A percentile compares a stretch with the other conserved stretches of the same genome.
Evolutionary conservation across 148 eudicot species (phyloP).

Genomic region (Chenopodium album): DNA sequence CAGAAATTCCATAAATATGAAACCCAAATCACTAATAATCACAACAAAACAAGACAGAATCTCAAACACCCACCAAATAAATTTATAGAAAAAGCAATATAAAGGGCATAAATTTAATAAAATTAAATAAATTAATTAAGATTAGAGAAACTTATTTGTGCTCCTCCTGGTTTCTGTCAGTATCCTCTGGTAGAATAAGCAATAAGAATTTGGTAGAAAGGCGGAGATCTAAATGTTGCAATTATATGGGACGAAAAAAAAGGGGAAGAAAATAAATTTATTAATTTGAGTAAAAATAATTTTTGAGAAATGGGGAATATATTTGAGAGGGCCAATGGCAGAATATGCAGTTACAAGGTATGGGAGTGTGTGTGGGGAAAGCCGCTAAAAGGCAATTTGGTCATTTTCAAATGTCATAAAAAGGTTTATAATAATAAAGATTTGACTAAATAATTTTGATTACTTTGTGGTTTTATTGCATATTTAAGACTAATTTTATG

Average conservation of each 20-base stretch:
- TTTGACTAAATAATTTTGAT: background rate
- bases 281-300: no score
- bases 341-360: no score
- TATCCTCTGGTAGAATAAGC: background rate
- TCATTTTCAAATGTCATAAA: background rate
- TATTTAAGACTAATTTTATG: no score
- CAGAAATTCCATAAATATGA: background rate
- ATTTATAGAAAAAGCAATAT: background rate
- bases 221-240: slow-evolving; percentile 21
- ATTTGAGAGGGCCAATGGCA: background rate
- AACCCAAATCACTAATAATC: background rate
- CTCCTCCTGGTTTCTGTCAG: background rate
- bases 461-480: no score
- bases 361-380: no score
- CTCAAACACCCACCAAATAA: background rate
- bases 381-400: background rate
- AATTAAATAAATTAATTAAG: background rate
- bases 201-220: slow-evolving; percentile 17
- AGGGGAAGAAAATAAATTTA: background rate
- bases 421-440: background rate
- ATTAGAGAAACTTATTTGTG: slow-evolving; percentile 14
- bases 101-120: background rate
- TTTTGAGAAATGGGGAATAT: background rate
- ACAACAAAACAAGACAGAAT: background rate
- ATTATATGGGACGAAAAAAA: background rate